Percentiles rank a stretch among this genome's conserved stretches.
Evolutionary conservation across 164 flowering plant species (phyloP).

Genomic region (Annona squamosa): DNA sequence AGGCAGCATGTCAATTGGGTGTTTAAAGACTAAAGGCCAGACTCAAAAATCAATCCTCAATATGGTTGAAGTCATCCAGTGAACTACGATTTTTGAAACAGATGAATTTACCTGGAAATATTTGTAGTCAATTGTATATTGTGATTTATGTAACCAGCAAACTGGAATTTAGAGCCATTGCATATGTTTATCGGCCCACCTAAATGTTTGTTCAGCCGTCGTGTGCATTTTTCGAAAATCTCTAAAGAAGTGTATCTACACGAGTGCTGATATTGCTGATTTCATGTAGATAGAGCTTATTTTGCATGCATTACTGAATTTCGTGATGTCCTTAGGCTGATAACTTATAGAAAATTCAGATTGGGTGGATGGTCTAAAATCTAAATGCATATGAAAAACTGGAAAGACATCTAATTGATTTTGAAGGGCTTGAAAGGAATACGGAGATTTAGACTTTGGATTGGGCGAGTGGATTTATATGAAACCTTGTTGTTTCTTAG

Average conservation of each 20-base stretch:
- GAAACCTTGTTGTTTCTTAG: neutral
- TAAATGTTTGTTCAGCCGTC: neutral
- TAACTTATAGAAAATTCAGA: no score
- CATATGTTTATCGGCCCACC: neutral
- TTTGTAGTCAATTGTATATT: no score
- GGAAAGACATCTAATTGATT: neutral
- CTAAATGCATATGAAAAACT: neutral
- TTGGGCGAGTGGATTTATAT: neutral
- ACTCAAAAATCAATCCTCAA: neutral
- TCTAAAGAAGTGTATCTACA: neutral
- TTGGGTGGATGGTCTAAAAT: neutral
- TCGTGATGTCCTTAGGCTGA: neutral
- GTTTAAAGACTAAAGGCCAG: neutral
- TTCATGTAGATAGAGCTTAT: neutral
- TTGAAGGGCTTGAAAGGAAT: neutral
- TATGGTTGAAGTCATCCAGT: neutral
- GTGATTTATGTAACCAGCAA: neutral
- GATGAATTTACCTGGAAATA: neutral
- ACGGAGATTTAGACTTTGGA: neutral
- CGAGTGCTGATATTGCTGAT: neutral
- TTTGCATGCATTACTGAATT: neutral
- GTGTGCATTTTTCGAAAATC: neutral
- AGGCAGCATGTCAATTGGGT: neutral
- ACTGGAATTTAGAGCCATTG: neutral
- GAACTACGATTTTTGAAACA: neutral